These are phyloP conservation scores for Glycine tomentella DNA, from an alignment of 306 rosid genomes.

Conservation along the genomic window DNA sequence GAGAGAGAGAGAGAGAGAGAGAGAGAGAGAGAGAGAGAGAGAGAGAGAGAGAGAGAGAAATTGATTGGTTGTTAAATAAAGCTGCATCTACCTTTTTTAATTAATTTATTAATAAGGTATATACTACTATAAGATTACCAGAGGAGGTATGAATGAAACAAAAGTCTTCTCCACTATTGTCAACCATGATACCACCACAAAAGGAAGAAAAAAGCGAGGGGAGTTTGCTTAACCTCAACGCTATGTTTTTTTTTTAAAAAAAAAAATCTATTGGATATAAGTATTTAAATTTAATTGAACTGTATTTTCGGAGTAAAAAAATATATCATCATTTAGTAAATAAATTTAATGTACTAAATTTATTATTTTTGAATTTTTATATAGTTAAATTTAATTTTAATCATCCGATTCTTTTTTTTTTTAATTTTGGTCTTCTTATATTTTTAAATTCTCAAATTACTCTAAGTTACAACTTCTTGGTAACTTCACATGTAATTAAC, in stretches of 20 bases:
- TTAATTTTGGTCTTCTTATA: no score
- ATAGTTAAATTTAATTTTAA: no score
- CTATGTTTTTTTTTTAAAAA: neutral
- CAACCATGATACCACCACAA: neutral
- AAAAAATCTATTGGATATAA: neutral
- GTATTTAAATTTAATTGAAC: neutral
- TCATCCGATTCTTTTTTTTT: no score
- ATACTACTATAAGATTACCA: neutral
- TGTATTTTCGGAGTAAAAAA: neutral
- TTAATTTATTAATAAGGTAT: conserved; percentile 19
- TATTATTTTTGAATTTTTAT: neutral
- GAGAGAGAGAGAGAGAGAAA: neutral
- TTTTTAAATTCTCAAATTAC: no score
- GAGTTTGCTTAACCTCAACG: conserved; percentile 48
- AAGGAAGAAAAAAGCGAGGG: neutral
- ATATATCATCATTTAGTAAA: neutral
- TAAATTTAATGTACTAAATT: neutral
- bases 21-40: neutral
- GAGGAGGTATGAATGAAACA: conserved; percentile 37
- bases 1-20: neutral
- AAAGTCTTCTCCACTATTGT: conserved; percentile 35
- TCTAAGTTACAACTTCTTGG: no score
- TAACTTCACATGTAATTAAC: no score
- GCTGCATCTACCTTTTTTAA: conserved; percentile 10
- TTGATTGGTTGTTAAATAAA: conserved; percentile 1